Evolutionary conservation across 805 yeast genomes (phyloP).

Genomic region (Ogataea haglerorum): DNA sequence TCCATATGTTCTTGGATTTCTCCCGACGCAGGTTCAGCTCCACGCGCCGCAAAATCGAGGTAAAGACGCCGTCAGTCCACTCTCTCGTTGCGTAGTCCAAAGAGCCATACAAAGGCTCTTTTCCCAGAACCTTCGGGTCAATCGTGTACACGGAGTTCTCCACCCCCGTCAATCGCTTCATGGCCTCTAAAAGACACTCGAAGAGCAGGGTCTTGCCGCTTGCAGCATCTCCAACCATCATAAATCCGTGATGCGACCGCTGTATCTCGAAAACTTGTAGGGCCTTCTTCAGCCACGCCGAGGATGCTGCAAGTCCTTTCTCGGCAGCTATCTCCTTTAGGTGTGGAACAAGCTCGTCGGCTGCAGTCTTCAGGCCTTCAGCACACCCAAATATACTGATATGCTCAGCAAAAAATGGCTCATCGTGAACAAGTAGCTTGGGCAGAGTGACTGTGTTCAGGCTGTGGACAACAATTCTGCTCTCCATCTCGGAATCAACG

Average conservation of each 20-base stretch:
- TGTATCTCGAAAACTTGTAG: conserved; percentile 62
- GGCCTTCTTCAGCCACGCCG: conserved; percentile 51
- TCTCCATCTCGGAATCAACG: conserved; percentile 21
- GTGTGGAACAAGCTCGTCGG: conserved; percentile 26
- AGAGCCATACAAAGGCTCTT: conserved; percentile 63
- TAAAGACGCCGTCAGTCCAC: conserved; percentile 88
- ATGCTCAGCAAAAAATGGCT: conserved; percentile 33
- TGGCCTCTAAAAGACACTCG: conserved; percentile 44
- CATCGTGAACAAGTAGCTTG: conserved; percentile 56
- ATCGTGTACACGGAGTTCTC: conserved; percentile 45
- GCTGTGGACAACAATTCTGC: conserved; percentile 44
- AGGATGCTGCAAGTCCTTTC: conserved; percentile 34
- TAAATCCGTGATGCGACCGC: conserved; percentile 68
- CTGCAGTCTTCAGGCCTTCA: background rate
- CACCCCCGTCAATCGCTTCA: conserved; percentile 29
- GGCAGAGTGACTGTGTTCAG: conserved; percentile 66
- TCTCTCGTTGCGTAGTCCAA: conserved; percentile 78
- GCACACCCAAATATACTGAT: conserved; percentile 27
- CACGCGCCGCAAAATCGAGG: conserved; percentile 59
- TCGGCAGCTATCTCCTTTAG: conserved; percentile 30
- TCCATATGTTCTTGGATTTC: conserved; percentile 55
- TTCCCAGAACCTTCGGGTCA: conserved; percentile 74
- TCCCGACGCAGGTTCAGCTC: conserved; percentile 59
- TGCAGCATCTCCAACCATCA: conserved; percentile 75
- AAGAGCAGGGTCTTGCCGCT: conserved; percentile 67